Conservation (phyloP, 176 grass and related monocot genomes). For the Puya raimondii region DNA sequence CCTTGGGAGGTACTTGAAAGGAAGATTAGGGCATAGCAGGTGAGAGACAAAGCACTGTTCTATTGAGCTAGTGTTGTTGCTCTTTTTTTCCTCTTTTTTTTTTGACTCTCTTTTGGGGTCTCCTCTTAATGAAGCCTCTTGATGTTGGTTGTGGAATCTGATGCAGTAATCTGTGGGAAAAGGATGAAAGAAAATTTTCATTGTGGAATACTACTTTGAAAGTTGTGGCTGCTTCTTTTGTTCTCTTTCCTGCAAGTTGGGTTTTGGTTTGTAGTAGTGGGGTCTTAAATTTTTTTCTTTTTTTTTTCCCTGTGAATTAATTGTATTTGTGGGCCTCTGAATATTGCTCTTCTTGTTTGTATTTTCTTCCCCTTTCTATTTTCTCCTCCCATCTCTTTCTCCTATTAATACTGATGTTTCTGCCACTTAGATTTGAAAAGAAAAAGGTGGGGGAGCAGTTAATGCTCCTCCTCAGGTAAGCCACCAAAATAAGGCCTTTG, state of each 20-base stretch:
- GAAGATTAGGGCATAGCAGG: too few species aligned
- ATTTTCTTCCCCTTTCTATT: slow-evolving; percentile 1
- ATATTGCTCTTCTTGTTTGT: slow-evolving; percentile 6
- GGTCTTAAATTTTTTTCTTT: slow-evolving; percentile 7
- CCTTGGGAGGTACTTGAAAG: too few species aligned
- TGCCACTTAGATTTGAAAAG: slow-evolving; percentile 10
- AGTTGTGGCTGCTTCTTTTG: slow-evolving; percentile 1
- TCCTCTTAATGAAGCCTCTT: background rate
- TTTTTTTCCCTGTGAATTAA: background rate
- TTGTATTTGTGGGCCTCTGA: slow-evolving; percentile 23
- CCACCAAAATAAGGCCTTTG: slow-evolving; percentile 9
- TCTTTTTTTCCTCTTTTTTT: background rate
- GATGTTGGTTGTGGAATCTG: slow-evolving; percentile 22
- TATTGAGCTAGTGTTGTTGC: background rate
- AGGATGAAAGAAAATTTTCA: background rate
- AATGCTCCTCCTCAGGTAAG: slow-evolving; percentile 3
- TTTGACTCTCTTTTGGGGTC: background rate
- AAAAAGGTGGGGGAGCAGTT: background rate
- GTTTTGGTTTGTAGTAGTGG: slow-evolving; percentile 5
- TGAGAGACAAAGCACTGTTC: background rate
- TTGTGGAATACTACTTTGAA: slow-evolving; percentile 8
- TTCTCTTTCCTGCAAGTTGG: slow-evolving; percentile 2
- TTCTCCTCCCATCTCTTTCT: slow-evolving; percentile 8
- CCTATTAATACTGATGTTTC: slow-evolving; percentile 22
- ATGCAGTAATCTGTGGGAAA: slow-evolving; percentile 14